These are phyloP conservation scores for Stagonosporopsis rhizophila DNA, from an alignment of 2,329 filamentous ascomycete genomes.

Conservation along the genomic window DNA sequence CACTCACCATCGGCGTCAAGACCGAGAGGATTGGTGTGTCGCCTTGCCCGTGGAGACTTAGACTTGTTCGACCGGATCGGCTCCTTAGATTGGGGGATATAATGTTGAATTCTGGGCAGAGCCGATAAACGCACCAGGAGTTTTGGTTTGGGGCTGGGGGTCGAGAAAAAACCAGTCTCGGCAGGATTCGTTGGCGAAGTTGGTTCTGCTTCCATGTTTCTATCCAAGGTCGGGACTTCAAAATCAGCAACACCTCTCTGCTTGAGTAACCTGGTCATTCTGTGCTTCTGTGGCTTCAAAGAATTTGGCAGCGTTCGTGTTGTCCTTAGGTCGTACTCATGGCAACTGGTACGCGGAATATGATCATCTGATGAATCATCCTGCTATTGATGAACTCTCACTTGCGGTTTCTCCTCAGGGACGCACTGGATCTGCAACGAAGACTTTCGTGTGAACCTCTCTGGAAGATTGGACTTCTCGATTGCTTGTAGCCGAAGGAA, in stretches of 20 bases:
- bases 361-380: not conserved
- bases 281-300: not conserved
- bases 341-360: not conserved
- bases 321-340: not conserved
- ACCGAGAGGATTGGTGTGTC: not conserved
- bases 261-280: not conserved
- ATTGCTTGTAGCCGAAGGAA: not conserved
- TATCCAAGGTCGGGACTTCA: conserved; percentile 1
- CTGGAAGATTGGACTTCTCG: not conserved
- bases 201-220: not conserved
- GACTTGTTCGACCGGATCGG: not conserved
- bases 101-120: not conserved
- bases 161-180: not conserved
- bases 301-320: not conserved
- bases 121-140: not conserved
- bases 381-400: not conserved
- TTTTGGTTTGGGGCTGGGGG: not conserved
- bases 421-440: not conserved
- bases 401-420: not conserved
- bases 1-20: not conserved
- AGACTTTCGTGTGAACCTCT: not conserved
- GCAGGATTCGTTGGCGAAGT: conserved; percentile 3
- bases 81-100: not conserved
- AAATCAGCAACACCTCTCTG: not conserved
- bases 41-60: not conserved